Evolutionary conservation across 768 basidiomycete species (phyloP).

Genomic region (Lentinula sp.): DNA sequence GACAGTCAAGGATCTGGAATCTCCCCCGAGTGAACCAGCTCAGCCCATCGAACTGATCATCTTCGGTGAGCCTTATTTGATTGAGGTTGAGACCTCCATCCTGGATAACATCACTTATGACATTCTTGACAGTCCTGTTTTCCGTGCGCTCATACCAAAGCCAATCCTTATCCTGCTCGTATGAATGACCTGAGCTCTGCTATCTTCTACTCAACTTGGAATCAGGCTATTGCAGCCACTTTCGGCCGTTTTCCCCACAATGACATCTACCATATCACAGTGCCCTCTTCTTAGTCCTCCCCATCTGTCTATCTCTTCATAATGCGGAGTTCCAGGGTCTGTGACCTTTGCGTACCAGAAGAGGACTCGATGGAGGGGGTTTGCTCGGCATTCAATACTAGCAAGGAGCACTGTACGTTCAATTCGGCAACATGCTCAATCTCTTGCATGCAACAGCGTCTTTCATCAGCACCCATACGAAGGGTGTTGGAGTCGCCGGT

Average conservation of each 20-base stretch:
- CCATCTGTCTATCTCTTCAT: slow-evolving; percentile 87
- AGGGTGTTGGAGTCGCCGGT: slow-evolving; percentile 90
- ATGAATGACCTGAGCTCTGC: slow-evolving; percentile 97
- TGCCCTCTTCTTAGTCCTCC: slow-evolving; percentile 80
- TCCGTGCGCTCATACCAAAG: slow-evolving; percentile 89
- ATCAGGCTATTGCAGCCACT: slow-evolving; percentile 91
- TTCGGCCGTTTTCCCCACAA: slow-evolving; percentile 81
- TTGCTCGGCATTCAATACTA: slow-evolving; percentile 96
- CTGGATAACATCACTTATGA: slow-evolving; percentile 95
- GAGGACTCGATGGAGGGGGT: too few species aligned
- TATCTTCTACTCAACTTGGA: slow-evolving; percentile 98
- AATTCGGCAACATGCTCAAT: slow-evolving; percentile 98
- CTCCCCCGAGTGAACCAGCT: slow-evolving; percentile 85
- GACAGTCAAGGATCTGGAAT: slow-evolving; percentile 93
- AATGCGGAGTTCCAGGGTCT: slow-evolving; percentile 98
- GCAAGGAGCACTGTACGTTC: slow-evolving; percentile 93
- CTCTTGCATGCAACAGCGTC: slow-evolving; percentile 90
- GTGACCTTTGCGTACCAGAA: slow-evolving; percentile 92
- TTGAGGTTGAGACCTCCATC: slow-evolving; percentile 91
- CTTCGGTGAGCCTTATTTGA: slow-evolving; percentile 92
- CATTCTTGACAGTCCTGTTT: slow-evolving; percentile 91
- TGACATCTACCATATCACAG: slow-evolving; percentile 93
- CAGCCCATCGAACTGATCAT: slow-evolving; percentile 96
- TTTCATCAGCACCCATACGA: slow-evolving; percentile 90
- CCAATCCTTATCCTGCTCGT: slow-evolving; percentile 92